Evolutionary conservation across 768 basidiomycete genomes (phyloP).

Genomic region (Pisolithus sp.): DNA sequence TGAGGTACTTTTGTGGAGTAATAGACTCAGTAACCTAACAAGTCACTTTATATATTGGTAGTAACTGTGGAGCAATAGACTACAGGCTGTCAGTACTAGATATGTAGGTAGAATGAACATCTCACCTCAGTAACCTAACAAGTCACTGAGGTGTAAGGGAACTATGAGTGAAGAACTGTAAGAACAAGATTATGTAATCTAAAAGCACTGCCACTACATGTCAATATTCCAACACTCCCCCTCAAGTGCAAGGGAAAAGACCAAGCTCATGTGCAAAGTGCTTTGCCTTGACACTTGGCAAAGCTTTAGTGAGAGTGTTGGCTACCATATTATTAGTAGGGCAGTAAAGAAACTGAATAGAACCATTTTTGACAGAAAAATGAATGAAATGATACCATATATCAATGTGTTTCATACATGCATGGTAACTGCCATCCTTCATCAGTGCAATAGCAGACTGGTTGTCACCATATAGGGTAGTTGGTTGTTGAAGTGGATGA

Average conservation of each 20-base stretch:
- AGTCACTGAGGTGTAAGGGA: too few relatives aligned
- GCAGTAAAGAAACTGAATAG: neutral
- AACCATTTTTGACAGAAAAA: neutral
- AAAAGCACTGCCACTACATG: too few relatives aligned
- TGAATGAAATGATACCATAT: neutral
- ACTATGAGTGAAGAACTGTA: too few relatives aligned
- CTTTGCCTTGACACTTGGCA: neutral
- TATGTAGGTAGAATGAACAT: too few relatives aligned
- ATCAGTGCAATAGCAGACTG: neutral
- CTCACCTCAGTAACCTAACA: too few relatives aligned
- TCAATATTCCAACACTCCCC: neutral
- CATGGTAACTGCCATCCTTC: neutral
- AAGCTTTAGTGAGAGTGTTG: conserved; percentile 9
- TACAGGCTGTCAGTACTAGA: too few relatives aligned
- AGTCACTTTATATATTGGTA: too few relatives aligned
- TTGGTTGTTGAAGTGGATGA: neutral
- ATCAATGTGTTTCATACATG: neutral
- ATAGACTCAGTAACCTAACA: too few relatives aligned
- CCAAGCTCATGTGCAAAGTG: neutral
- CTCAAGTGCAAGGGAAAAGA: neutral
- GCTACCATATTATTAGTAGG: conserved; percentile 15
- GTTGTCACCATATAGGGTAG: neutral
- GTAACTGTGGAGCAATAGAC: too few relatives aligned
- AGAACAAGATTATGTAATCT: too few relatives aligned
- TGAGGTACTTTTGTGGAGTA: too few relatives aligned